Base-by-base conservation (phyloP, 768 basidiomycete species). In the Serpula lacrymans region DNA sequence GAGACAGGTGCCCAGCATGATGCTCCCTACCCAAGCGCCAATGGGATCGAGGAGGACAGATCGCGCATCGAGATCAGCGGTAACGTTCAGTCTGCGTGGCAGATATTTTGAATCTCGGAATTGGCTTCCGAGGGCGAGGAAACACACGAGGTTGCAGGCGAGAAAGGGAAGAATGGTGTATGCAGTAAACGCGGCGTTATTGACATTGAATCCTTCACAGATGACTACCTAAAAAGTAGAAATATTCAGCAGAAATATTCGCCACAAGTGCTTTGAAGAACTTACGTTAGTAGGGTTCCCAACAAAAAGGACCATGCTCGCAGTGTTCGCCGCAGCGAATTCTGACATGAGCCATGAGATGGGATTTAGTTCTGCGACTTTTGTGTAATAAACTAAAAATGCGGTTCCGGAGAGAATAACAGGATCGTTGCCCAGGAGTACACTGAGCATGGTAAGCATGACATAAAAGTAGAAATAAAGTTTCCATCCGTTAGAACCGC, bases 351-450 rank as follows among this genome's bases (percentile, higher is more conserved):
- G 65, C 85, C 84, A 87, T 1, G 84, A 69, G 3, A 67, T 65
- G 0, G 81, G 77, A 21, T 78, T 43, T 17, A 80, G 63, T 30
- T 60, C 18, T 24, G 51, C 52, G 7, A 82, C 82, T 23, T 77
- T 60, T 0, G 92, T 94, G 52, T 91, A 90, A 53, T 96, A 96
- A 5, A 83, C 85, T 23, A 96, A 64, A 60, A 97, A 96, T 0
- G 84, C 82, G 0, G 93, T 95, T 2, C 92, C 93, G 10, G 86
- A 89, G 34, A 97, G 75, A 42, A 96, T 88, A 57, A 98, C 78
- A 0, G 94, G 94, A 62, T 97, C 91, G 54, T 96, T 96, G 5
- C 93, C 94, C n/a, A 96, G 70, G 1, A 93, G 50, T 31, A 86
- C 70, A 29, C 89, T 92, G 45, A 83, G 70, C 11, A 76, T 55